Percentiles rank a stretch among this genome's conserved stretches.
Evolutionary conservation across 2,329 filamentous ascomycete species (phyloP).

Genomic region (Trichoderma endophyticum): DNA sequence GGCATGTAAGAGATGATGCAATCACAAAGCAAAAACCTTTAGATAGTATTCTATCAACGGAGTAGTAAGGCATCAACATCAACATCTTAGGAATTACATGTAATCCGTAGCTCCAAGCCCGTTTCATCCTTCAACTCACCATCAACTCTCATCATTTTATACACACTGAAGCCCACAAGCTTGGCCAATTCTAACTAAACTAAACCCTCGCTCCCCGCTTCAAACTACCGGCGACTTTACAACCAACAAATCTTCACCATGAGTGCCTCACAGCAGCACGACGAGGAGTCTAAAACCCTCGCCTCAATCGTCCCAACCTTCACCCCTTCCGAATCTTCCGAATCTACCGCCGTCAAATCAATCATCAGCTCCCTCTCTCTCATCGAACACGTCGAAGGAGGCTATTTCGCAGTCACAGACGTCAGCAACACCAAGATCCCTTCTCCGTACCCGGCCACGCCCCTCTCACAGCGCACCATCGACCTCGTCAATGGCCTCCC

Average conservation of each 20-base stretch:
- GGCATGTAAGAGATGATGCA: background rate
- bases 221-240: background rate
- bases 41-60: background rate
- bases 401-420: conserved; percentile 63
- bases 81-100: background rate
- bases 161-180: background rate
- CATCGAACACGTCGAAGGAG: conserved; percentile 57
- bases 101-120: background rate
- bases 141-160: background rate
- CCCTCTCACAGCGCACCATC: conserved; percentile 37
- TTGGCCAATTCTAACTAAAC: background rate
- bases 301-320: background rate
- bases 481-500: conserved; percentile 32
- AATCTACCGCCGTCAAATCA: conserved; percentile 19
- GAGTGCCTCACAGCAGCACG: background rate
- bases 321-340: conserved; percentile 2
- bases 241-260: background rate
- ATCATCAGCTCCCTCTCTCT: conserved; percentile 35
- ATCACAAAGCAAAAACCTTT: background rate
- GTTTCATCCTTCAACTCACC: background rate
- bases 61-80: background rate
- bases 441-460: conserved; percentile 40
- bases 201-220: background rate
- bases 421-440: conserved; percentile 49
- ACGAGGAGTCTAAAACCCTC: background rate